phyloP scores from a whole-genome alignment of 106 monocot genomes.

The Ottelia alismoides region DNA sequence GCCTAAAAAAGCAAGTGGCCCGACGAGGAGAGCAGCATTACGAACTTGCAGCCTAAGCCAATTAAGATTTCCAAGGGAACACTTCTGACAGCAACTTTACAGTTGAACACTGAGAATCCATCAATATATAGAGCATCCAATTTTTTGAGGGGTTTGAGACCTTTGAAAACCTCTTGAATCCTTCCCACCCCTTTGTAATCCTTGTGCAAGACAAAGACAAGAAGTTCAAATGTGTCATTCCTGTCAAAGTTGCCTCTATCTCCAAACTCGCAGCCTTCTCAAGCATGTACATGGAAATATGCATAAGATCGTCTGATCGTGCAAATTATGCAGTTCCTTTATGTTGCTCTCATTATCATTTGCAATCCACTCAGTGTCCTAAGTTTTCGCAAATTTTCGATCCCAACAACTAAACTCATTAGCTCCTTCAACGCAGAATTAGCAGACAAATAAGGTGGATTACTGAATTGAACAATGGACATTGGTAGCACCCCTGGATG shows the following conservation, averaged over 20 bases:
- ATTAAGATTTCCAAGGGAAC: no score
- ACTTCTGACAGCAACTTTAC: no score
- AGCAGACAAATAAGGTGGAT: constrained; percentile 12
- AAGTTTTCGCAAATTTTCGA: constrained; percentile 17
- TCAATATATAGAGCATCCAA: constrained; percentile 15
- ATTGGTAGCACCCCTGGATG: constrained; percentile 16
- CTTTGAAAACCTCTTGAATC: constrained; percentile 21
- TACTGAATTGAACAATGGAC: constrained; percentile 7
- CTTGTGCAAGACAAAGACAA: constrained; percentile 5
- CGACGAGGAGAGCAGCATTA: no score
- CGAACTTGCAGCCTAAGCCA: no score
- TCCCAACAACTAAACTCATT: constrained; percentile 17
- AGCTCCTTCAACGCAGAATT: constrained; percentile 7
- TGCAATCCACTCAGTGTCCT: constrained; percentile 17
- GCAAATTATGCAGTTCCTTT: constrained; percentile 17
- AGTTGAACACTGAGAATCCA: no score
- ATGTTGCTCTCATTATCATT: constrained; percentile 9
- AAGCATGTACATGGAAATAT: constrained; percentile 6
- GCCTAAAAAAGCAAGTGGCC: no score
- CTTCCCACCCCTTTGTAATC: background rate
- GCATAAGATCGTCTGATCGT: constrained; percentile 19
- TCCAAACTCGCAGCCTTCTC: background rate
- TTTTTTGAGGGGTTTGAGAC: constrained; percentile 17
- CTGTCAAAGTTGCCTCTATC: constrained; percentile 4
- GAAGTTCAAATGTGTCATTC: constrained; percentile 16